phyloP scores from a whole-genome alignment of 805 yeast genomes.

The Metschnikowia santaceciliae region DNA sequence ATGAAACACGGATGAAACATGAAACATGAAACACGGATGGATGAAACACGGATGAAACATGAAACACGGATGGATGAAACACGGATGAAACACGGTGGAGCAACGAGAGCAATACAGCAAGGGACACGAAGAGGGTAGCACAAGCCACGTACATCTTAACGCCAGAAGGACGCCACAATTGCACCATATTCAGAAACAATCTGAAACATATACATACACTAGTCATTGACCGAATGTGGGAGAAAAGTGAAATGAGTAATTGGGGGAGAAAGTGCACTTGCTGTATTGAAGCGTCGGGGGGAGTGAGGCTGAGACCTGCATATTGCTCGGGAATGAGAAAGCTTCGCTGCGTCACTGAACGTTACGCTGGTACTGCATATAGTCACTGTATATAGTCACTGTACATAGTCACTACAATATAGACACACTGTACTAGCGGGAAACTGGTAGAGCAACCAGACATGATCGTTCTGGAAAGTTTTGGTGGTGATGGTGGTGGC shows the following conservation, averaged over 20 bases:
- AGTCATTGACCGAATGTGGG: not conserved
- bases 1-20: not conserved
- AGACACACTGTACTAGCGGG: too few relatives aligned
- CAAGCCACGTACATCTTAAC: too few relatives aligned
- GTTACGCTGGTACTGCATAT: not conserved
- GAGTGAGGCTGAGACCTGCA: not conserved
- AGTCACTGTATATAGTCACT: not conserved
- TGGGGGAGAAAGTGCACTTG: not conserved
- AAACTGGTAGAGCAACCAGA: too few relatives aligned
- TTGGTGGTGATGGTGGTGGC: too few relatives aligned
- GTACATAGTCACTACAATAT: too few relatives aligned
- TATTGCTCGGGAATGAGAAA: not conserved
- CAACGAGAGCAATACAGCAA: too few relatives aligned
- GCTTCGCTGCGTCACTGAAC: slow-evolving; percentile 1
- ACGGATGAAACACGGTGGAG: too few relatives aligned
- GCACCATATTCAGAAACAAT: not conserved
- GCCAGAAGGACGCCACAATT: too few relatives aligned
- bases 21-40: not conserved
- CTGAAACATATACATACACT: slow-evolving; percentile 1
- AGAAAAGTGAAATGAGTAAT: not conserved
- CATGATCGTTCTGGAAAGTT: too few relatives aligned
- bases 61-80: too few relatives aligned
- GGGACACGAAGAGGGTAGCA: too few relatives aligned
- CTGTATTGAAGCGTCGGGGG: slow-evolving; percentile 1
- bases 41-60: not conserved